phyloP scores from a whole-genome alignment of 2,329 filamentous ascomycete species.

The Penicillium sp. region DNA sequence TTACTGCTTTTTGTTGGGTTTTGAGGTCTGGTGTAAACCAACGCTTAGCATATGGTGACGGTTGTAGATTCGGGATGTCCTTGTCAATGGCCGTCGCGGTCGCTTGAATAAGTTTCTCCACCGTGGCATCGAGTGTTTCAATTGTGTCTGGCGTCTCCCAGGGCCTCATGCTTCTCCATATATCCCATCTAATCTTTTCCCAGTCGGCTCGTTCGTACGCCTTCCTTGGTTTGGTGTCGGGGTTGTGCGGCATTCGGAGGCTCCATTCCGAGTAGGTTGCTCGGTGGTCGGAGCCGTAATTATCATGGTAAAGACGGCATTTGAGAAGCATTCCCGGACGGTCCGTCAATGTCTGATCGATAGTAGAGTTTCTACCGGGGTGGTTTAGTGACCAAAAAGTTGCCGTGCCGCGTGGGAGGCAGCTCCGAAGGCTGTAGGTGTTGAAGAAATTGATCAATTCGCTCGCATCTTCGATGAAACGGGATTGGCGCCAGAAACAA shows the following conservation, averaged over 20 bases:
- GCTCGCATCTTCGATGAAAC: constrained; percentile 1
- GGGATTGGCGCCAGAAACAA: too few relatives aligned
- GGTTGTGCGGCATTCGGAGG: not conserved
- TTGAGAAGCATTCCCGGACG: too few relatives aligned
- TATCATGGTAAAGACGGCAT: too few relatives aligned
- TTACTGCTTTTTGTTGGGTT: too few relatives aligned
- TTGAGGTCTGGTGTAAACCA: too few relatives aligned
- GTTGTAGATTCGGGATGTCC: too few relatives aligned
- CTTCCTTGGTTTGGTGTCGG: constrained; percentile 4
- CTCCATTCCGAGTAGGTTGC: constrained; percentile 16
- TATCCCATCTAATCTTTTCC: constrained; percentile 1
- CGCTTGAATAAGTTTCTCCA: too few relatives aligned
- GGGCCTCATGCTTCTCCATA: too few relatives aligned
- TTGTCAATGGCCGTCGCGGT: too few relatives aligned
- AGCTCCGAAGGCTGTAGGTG: constrained; percentile 7
- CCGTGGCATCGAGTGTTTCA: not conserved
- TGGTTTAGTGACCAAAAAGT: constrained; percentile 6
- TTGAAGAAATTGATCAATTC: constrained; percentile 17
- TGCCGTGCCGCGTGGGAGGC: constrained; percentile 4
- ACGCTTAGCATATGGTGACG: too few relatives aligned
- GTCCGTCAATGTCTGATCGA: constrained; percentile 17
- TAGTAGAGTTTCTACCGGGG: constrained; percentile 7
- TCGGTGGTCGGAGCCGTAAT: too few relatives aligned
- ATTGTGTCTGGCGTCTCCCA: too few relatives aligned
- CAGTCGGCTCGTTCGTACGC: constrained; percentile 12